These are phyloP conservation scores for Trypanosoma brucei DNA, from an alignment of 208 protist species.

Conservation along the genomic window DNA sequence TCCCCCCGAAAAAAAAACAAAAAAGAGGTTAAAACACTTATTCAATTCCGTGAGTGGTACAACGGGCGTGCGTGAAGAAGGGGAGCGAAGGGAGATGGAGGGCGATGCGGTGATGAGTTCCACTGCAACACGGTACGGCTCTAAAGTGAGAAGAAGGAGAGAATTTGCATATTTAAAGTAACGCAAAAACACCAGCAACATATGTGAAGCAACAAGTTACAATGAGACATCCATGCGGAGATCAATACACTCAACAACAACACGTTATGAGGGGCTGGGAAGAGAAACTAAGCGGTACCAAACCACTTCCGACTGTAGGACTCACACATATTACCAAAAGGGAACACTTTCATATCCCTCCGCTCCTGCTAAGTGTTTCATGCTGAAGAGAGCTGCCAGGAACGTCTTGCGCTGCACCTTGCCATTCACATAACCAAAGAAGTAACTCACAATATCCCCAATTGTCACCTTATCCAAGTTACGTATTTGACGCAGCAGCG, in stretches of 20 bases:
- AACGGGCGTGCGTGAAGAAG: no score
- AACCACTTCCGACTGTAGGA: neutral
- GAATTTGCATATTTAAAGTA: neutral
- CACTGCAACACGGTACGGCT: no score
- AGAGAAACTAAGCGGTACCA: neutral
- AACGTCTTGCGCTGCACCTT: slow-evolving; percentile 24
- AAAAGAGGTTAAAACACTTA: no score
- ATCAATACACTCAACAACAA: neutral
- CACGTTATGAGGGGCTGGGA: neutral
- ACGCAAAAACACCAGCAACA: neutral
- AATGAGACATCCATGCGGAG: neutral
- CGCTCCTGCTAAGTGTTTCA: slow-evolving; percentile 26
- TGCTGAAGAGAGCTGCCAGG: slow-evolving; percentile 27
- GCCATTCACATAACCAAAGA: slow-evolving; percentile 22
- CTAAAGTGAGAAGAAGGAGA: no score
- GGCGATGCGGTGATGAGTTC: no score
- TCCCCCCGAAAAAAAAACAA: no score
- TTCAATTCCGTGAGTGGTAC: no score
- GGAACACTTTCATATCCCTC: slow-evolving; percentile 16
- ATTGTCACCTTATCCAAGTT: slow-evolving; percentile 26
- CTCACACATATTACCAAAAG: slow-evolving; percentile 13
- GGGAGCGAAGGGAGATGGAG: no score
- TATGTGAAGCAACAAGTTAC: neutral
- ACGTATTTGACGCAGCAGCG: slow-evolving; percentile 19
- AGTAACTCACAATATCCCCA: slow-evolving; percentile 28